These are phyloP conservation scores for Gossypium turneri DNA, from an alignment of 345 rosid species.

Conservation along the genomic window DNA sequence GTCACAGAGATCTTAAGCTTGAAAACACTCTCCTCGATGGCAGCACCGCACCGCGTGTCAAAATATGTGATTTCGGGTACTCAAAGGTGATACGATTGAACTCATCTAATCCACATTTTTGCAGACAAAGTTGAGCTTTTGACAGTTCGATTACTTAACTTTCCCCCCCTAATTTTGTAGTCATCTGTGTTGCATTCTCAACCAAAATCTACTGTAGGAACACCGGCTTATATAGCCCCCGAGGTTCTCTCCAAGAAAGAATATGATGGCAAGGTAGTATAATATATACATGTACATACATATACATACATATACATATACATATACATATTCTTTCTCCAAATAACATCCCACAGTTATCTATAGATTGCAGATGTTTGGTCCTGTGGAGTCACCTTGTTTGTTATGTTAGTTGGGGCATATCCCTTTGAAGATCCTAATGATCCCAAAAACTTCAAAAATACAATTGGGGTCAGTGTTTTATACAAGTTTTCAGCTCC, in stretches of 20 bases:
- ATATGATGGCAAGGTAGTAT: conserved; percentile 53
- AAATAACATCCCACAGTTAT: not conserved
- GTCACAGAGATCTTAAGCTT: conserved; percentile 69
- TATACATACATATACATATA: too few species aligned
- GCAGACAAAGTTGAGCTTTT: too few species aligned
- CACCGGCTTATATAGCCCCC: conserved; percentile 71
- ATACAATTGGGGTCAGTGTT: conserved; percentile 16
- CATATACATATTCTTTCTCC: too few species aligned
- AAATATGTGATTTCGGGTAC: conserved; percentile 68
- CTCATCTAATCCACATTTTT: not conserved
- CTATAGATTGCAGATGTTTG: conserved; percentile 51
- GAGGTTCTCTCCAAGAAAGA: conserved; percentile 51
- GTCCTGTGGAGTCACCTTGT: conserved; percentile 59
- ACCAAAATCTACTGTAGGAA: conserved; percentile 69
- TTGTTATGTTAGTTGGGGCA: conserved; percentile 60
- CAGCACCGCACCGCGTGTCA: conserved; percentile 54
- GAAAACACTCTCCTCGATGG: conserved; percentile 71
- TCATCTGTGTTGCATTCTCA: conserved; percentile 72
- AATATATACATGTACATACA: too few species aligned
- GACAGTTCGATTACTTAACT: too few species aligned
- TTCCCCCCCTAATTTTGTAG: conserved; percentile 13
- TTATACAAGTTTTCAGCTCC: not conserved
- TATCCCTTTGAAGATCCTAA: conserved; percentile 57
- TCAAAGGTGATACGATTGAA: conserved; percentile 36
- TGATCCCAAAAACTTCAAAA: conserved; percentile 49